Evolutionary conservation across 176 grass and related monocot genomes (phyloP).

Genomic region (Hsuehochloa calcarea): DNA sequence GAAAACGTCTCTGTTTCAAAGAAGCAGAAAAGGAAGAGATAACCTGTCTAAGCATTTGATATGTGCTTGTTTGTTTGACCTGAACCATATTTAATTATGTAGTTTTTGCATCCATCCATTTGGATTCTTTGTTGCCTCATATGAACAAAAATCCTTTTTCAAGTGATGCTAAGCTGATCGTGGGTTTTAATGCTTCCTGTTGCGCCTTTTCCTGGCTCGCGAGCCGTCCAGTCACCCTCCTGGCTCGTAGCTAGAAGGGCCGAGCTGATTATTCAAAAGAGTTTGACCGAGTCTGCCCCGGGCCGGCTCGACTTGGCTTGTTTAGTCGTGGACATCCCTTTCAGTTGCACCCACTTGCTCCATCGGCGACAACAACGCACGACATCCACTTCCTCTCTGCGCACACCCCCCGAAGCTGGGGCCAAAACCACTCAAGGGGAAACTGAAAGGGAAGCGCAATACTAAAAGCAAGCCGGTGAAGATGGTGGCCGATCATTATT

Average conservation of each 20-base stretch:
- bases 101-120: neutral
- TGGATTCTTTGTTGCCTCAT: neutral
- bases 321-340: no score
- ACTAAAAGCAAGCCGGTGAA: slow-evolving; percentile 15
- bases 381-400: neutral
- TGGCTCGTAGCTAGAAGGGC: no score
- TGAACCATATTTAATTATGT: neutral
- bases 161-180: neutral
- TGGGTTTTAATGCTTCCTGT: neutral
- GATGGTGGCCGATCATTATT: neutral
- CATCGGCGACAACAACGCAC: no score
- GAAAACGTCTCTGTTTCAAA: slow-evolving; percentile 40
- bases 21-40: slow-evolving; percentile 91
- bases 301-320: no score
- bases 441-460: slow-evolving; percentile 18
- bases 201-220: no score
- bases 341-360: no score
- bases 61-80: neutral
- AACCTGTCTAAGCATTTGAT: slow-evolving; percentile 19
- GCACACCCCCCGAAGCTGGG: neutral
- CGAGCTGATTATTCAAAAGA: no score
- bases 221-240: no score
- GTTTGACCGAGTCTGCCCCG: no score
- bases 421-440: neutral
- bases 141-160: neutral